Base-by-base conservation (phyloP, 495 filamentous ascomycete genomes). In the Amniculicola lignicola region DNA sequence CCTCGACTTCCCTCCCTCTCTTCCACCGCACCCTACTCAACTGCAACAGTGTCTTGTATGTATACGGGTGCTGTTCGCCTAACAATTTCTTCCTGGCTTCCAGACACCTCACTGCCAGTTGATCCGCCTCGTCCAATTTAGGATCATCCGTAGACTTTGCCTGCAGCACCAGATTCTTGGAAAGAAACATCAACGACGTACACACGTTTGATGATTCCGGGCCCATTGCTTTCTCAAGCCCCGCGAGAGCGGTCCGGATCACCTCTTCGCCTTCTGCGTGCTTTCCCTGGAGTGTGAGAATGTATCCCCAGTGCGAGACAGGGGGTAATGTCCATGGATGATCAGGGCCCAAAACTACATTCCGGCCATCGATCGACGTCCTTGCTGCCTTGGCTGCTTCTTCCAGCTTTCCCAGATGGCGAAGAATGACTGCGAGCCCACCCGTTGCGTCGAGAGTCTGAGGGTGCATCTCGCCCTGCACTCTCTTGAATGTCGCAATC, bases 291-390 rank as follows among this genome's bases (percentile, higher is more conserved):
- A 53, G 38, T 1, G 50, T 43, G 11, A 53, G 38, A 4, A 53
- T 43, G 16, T 53, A 53, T 31, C 50, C 50, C 50, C 22, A 53
- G 23, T 53, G 50, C 6, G 11, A 16, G n/a, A 44, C 14, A n/a
- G 50, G 50, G 2, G 50, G 50, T 19, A 53, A 22, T 9, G 50
- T 53, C 50, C 50, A 53, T 10, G 50, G 50, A 44, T 53, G 50
- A 12, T 53, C 50, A 15, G 50, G 39, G 1, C 50, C 50, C 14
- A 53, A 39, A 4, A 53, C 50, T 7, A 31, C 23, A 21, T 53
- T 53, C 23, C 50, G 9, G 3, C 50, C 50, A 43, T 53, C 50
- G 4, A 53, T 53, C 5, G 37, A 43, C 22, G 38, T 53, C 23
- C 38, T 15, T 5, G 50, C 50, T 28, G 38, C 38, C 10, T 43